Base-by-base conservation (phyloP, 768 basidiomycete species). In the Filobasidium floriforme region DNA sequence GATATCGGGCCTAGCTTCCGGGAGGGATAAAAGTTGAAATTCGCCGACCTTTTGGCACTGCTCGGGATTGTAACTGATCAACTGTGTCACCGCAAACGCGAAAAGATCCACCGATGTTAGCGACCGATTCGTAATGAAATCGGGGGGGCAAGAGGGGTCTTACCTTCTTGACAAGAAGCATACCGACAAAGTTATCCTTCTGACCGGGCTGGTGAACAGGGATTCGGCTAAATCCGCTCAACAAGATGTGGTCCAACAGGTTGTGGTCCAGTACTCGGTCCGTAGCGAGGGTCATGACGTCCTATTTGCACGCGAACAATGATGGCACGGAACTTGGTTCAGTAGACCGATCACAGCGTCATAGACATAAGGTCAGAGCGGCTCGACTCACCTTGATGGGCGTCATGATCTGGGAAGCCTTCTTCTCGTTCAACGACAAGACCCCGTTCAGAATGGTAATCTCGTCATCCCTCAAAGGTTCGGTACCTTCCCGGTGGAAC, bases 11-110 rank as follows among this genome's bases (percentile, higher is more conserved):
- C 82, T 81, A 5, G 92, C 92, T 79, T 98, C 94, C 0, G 94
- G 94, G 15, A 98, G 79, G 29, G 94, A 87, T 0, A 89, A 86
- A 0, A 98, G 82, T 1, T 83, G 80, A 76, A 97, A 90, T 44
- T 84, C 79, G 0, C 70, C 72, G 0, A 77, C 76, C 7, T 71
- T 77, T 69, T 72, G 69, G 28, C 70, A 84, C 75, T 87, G 82
- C n/a, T 87, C 83, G 0, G 92, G 91, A 73, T 97, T 92, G 73
- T 98, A 96, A 0, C 84, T 83, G 55, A 97, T 84, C 22, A 98
- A 85, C 90, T 92, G 72, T 49, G 22, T 49, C 46, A 12, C 37
- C 19, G 19, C 28, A 49, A 43, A 62, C 24, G 5, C 24, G 41
- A n/a, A 41, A 10, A 29, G 54, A 18, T 37, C 55, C 7, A 57